Evolutionary conservation across 352 stramenopile genomes (phyloP).

Genomic region (Thraustotheca clavata): DNA sequence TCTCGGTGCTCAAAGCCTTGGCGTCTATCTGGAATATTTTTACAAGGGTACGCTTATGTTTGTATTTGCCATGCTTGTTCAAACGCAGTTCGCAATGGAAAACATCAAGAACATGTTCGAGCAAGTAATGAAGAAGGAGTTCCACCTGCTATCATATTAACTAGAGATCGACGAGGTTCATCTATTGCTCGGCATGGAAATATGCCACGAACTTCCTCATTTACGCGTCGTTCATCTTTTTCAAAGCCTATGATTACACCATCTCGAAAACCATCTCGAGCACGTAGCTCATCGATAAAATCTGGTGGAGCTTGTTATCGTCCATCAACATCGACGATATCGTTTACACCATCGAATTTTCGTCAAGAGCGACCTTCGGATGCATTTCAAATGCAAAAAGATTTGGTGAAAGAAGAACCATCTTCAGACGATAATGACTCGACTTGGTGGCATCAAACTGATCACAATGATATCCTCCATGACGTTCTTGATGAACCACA

Average conservation of each 20-base stretch:
- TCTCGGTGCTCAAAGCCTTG: not conserved
- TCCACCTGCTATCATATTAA: too few relatives aligned
- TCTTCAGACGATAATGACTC: too few relatives aligned
- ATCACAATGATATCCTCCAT: too few relatives aligned
- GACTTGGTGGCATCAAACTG: not conserved
- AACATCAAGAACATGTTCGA: too few relatives aligned
- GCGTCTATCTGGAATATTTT: not conserved
- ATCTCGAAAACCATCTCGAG: not conserved
- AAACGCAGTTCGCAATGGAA: not conserved
- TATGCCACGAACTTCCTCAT: too few relatives aligned
- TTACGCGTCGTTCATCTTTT: not conserved
- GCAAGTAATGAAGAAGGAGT: too few relatives aligned
- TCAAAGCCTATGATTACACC: not conserved
- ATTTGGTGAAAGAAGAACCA: not conserved
- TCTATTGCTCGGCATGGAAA: too few relatives aligned
- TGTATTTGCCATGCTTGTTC: conserved; percentile 12
- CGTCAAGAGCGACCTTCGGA: not conserved
- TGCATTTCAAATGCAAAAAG: not conserved
- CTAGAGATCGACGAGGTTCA: too few relatives aligned
- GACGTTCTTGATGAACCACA: too few relatives aligned
- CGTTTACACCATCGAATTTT: not conserved
- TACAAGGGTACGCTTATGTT: not conserved
- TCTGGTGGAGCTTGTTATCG: not conserved
- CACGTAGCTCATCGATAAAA: conserved; percentile 2
- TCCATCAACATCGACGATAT: not conserved